These are phyloP conservation scores for Parmales sp. DNA, from an alignment of 108 stramenopile genomes.

Conservation along the genomic window DNA sequence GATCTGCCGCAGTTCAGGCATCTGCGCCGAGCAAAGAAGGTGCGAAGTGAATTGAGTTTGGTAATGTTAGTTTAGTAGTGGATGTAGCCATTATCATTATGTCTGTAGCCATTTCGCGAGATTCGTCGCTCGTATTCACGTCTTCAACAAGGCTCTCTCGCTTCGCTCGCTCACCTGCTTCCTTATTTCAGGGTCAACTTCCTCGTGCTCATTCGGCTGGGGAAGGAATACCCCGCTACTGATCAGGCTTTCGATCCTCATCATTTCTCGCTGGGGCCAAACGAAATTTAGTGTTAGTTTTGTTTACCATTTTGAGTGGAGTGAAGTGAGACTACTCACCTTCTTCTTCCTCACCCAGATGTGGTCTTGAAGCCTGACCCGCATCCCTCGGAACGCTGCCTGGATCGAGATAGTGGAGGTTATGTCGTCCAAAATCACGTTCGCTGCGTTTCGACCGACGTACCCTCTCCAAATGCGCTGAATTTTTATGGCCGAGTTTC, in stretches of 20 bases:
- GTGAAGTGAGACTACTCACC: too few relatives aligned
- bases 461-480: background rate
- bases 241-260: background rate
- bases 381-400: background rate
- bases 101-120: too few relatives aligned
- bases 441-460: background rate
- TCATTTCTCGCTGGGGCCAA: too few relatives aligned
- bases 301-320: too few relatives aligned
- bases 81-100: too few relatives aligned
- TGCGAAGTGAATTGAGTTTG: too few relatives aligned
- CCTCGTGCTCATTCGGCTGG: background rate
- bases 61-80: too few relatives aligned
- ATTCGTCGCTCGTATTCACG: too few relatives aligned
- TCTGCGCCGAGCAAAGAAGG: too few relatives aligned
- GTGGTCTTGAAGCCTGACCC: background rate
- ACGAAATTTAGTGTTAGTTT: too few relatives aligned
- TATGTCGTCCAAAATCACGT: background rate
- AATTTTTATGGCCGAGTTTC: background rate
- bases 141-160: too few relatives aligned
- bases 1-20: background rate
- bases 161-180: too few relatives aligned
- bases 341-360: constrained; percentile 5
- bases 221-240: constrained; percentile 5
- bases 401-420: background rate
- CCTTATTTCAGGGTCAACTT: background rate